These are phyloP conservation scores for Quercus suber DNA, from an alignment of 306 rosid species.

Conservation along the genomic window DNA sequence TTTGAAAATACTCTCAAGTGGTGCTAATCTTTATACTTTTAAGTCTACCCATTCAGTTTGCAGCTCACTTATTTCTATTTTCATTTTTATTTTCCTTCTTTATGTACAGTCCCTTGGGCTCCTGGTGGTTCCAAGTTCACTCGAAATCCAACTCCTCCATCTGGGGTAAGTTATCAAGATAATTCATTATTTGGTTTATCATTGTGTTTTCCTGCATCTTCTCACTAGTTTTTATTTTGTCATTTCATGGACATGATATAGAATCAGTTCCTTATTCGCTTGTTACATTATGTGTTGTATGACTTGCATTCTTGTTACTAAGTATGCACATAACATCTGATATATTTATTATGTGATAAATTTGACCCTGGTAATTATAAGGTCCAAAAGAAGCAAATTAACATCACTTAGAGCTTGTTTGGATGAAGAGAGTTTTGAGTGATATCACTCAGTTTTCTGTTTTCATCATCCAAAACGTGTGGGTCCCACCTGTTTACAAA, in stretches of 20 bases:
- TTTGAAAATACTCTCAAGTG: neutral
- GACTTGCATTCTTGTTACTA: neutral
- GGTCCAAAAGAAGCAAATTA: no score
- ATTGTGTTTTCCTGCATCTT: neutral
- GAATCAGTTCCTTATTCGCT: neutral
- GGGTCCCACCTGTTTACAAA: no score
- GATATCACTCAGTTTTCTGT: no score
- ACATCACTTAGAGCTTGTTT: no score
- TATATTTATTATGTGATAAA: neutral
- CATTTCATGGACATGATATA: neutral
- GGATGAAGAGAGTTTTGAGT: no score
- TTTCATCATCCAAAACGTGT: no score
- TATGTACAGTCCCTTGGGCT: constrained; percentile 89
- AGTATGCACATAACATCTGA: neutral
- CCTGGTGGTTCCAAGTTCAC: constrained; percentile 96
- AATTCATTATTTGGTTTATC: neutral
- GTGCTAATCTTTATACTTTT: neutral
- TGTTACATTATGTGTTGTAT: neutral
- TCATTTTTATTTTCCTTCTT: neutral
- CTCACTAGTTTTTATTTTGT: neutral
- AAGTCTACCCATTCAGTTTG: neutral
- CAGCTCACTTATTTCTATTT: neutral
- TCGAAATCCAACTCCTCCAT: constrained; percentile 89
- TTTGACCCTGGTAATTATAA: no score
- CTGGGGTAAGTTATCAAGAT: constrained; percentile 63